These are phyloP conservation scores for Phoma sp. DNA, from an alignment of 2,329 filamentous ascomycete genomes.

Conservation along the genomic window DNA sequence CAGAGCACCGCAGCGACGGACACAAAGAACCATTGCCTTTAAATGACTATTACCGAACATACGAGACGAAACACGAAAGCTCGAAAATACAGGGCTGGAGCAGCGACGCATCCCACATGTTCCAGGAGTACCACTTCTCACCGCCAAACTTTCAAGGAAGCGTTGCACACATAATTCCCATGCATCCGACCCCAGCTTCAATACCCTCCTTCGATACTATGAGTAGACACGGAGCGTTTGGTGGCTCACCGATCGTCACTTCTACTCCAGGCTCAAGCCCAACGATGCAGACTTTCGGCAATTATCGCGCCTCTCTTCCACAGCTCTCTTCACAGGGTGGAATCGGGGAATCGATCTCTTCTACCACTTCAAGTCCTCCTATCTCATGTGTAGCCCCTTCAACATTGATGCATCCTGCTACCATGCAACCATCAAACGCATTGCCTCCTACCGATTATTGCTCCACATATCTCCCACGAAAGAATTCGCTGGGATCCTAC, in stretches of 20 bases:
- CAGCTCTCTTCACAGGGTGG: background rate
- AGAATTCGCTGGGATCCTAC: background rate
- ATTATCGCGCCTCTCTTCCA: background rate
- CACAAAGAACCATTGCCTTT: constrained; percentile 2
- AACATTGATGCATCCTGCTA: background rate
- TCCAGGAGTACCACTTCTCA: background rate
- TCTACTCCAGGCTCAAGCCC: background rate
- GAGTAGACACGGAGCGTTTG: too few species aligned
- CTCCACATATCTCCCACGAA: background rate
- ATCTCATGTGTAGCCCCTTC: background rate
- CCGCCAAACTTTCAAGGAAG: background rate
- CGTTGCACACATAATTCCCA: background rate
- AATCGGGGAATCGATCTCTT: background rate
- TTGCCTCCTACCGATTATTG: background rate
- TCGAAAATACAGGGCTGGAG: background rate
- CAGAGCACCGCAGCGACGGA: constrained; percentile 4
- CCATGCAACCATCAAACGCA: background rate
- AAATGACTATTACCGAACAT: background rate
- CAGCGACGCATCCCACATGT: background rate
- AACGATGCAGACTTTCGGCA: background rate
- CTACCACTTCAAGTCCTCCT: background rate
- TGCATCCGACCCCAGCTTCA: background rate
- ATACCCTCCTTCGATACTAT: background rate
- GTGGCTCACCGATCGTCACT: too few species aligned
- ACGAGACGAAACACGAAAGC: background rate